Conservation (phyloP, 2,329 filamentous ascomycete species). For the Geosmithia flava region DNA sequence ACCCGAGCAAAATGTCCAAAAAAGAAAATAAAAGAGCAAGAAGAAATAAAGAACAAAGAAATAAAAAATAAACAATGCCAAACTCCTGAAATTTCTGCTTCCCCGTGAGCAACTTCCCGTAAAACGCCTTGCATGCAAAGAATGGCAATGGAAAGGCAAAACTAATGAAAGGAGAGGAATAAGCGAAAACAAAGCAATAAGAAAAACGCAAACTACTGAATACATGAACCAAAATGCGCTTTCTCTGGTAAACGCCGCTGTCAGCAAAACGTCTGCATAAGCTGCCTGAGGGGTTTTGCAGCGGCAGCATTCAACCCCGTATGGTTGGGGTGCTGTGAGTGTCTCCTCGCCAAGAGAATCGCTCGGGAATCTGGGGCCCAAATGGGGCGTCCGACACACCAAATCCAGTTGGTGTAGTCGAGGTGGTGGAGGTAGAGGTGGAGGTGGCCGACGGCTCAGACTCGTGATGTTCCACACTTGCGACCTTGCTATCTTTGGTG, state of each 20-base stretch:
- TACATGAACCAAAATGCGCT: neutral
- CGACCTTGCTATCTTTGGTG: neutral
- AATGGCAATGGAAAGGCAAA: neutral
- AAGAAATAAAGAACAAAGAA: conserved; percentile 3
- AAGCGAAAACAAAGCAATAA: conserved; percentile 2
- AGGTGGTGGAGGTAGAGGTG: neutral
- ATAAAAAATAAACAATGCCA: neutral
- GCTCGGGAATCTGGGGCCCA: conserved; percentile 15
- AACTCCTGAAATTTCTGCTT: neutral
- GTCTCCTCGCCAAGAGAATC: conserved; percentile 34
- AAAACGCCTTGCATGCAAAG: conserved; percentile 1
- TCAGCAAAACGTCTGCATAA: neutral
- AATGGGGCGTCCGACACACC: neutral
- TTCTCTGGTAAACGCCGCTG: neutral
- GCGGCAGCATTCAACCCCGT: conserved; percentile 15
- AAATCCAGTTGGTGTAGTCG: neutral
- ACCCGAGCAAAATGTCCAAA: neutral
- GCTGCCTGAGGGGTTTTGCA: neutral
- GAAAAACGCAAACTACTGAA: conserved; percentile 5
- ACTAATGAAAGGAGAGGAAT: neutral
- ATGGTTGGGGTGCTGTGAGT: conserved; percentile 37
- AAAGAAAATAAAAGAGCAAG: neutral
- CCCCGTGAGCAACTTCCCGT: neutral
- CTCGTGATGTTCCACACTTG: conserved; percentile 22
- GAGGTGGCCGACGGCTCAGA: conserved; percentile 17